Base-by-base conservation (phyloP, 73 alveolate genomes). In the Effrenium voratum region DNA sequence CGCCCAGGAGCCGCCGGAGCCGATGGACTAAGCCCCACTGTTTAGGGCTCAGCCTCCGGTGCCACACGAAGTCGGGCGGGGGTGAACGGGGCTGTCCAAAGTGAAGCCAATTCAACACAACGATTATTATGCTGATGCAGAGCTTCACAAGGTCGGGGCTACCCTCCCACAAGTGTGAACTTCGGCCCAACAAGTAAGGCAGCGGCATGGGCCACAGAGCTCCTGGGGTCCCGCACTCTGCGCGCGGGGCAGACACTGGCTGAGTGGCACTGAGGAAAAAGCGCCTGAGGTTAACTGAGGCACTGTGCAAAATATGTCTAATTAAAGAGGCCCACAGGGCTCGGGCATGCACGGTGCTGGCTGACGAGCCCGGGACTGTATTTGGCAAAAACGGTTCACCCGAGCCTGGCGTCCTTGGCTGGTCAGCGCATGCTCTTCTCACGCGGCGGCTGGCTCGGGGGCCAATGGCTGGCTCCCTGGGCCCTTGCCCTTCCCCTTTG, bases 121-220 rank as follows among this genome's bases (percentile, higher is more conserved):
- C 5, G 77, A 63, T 5, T 36, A 63, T 16, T 16, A n/a, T 40
- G 40, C 30, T 66, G 43, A n/a, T n/a, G 40, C 34, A 66, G 40
- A 26, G 0, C 44, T 16, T n/a, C 79, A 40, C 34, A 16, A 28
- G 40, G n/a, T n/a, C n/a, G 41, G 40, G 1, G 41, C 79, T 0
- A 24, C 43, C n/a, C 30, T 30, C 40, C 79, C 19, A 66, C 30
- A n/a, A 66, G 40, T 40, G 40, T 8, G 16, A 1, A 2, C 19
- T 30, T 66, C 2, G 19, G 79, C 36, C 5, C 47, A 24, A 43
- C 57, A 8, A n/a, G 88, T 47, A 46, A 22, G 92, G 92, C 40
- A 81, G 10, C 5, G 92, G 92, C 43, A 81, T 81, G 22, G 92
- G 92, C 92, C 92, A 81, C 40, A 49, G 28, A 43, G 52, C 38